Evolutionary conservation across 2,329 filamentous ascomycete species (phyloP).

Genomic region (Pezicula neosporulosa): DNA sequence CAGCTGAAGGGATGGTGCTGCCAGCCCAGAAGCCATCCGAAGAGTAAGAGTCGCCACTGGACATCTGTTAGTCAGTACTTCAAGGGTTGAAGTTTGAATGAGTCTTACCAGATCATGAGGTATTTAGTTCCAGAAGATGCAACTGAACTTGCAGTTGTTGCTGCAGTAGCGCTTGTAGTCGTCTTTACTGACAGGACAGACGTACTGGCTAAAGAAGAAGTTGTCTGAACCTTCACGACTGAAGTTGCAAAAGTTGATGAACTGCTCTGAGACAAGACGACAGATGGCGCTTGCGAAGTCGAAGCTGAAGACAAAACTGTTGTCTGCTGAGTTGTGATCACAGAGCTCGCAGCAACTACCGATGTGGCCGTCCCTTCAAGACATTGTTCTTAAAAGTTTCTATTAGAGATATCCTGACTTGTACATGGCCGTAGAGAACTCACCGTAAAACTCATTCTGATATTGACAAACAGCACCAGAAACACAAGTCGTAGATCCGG

Average conservation of each 20-base stretch:
- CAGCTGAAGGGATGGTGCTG: not conserved
- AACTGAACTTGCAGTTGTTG: not conserved
- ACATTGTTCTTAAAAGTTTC: not conserved
- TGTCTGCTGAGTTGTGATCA: not conserved
- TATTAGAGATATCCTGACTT: not conserved
- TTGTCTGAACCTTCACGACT: not conserved
- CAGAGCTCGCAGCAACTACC: not conserved
- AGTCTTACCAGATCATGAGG: constrained; percentile 1
- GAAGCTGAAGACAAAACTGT: not conserved
- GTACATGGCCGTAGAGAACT: not conserved
- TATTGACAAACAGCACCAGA: constrained; percentile 8
- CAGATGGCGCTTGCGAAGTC: not conserved
- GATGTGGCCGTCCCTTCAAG: constrained; percentile 1
- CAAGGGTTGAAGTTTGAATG: not conserved
- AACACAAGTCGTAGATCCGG: constrained; percentile 11
- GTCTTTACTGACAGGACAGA: not conserved
- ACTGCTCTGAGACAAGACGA: not conserved
- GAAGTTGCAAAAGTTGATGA: constrained; percentile 1
- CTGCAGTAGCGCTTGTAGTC: not conserved
- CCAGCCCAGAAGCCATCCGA: constrained; percentile 1
- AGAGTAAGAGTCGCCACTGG: constrained; percentile 1
- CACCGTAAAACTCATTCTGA: constrained; percentile 9
- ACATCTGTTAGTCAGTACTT: not conserved
- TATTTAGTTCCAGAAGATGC: constrained; percentile 2
- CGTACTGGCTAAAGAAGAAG: not conserved